Evolutionary conservation across 805 yeast species (phyloP).

Genomic region (Wickerhamomyces chambardii): DNA sequence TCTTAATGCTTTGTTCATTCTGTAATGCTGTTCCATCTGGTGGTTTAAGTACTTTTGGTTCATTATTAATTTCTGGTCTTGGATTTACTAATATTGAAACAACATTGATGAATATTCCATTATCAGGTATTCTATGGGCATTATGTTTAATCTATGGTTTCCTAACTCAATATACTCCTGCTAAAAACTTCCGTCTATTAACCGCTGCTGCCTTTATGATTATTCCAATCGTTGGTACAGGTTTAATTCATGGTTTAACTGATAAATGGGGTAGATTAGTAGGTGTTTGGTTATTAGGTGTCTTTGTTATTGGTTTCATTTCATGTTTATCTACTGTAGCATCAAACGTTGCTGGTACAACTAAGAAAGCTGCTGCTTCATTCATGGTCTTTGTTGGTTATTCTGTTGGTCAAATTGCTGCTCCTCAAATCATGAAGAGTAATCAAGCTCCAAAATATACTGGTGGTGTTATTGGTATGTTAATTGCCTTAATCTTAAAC

Average conservation of each 20-base stretch:
- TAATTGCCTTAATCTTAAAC: constrained; percentile 35
- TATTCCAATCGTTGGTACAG: too few relatives aligned
- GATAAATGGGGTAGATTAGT: constrained; percentile 10
- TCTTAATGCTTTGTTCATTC: constrained; percentile 23
- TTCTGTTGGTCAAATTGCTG: constrained; percentile 43
- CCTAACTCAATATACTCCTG: constrained; percentile 17
- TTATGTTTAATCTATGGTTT: constrained; percentile 27
- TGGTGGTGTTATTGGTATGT: constrained; percentile 44
- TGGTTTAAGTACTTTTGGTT: constrained; percentile 43
- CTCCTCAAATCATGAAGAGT: constrained; percentile 47
- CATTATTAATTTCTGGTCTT: constrained; percentile 34
- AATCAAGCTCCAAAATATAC: constrained; percentile 39
- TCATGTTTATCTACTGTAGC: constrained; percentile 17
- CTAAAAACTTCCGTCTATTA: too few relatives aligned
- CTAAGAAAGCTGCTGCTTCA: constrained; percentile 52
- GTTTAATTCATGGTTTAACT: too few relatives aligned
- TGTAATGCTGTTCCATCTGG: constrained; percentile 40
- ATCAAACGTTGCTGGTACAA: constrained; percentile 56
- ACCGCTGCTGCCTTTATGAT: too few relatives aligned
- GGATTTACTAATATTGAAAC: constrained; percentile 12
- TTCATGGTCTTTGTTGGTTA: constrained; percentile 41
- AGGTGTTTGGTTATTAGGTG: constrained; percentile 3
- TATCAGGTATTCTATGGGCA: constrained; percentile 23
- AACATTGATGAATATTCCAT: constrained; percentile 19
- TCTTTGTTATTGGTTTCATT: too few relatives aligned